These are phyloP conservation scores for Elsinoe batatas DNA, from an alignment of 2,329 filamentous ascomycete species.

Conservation along the genomic window DNA sequence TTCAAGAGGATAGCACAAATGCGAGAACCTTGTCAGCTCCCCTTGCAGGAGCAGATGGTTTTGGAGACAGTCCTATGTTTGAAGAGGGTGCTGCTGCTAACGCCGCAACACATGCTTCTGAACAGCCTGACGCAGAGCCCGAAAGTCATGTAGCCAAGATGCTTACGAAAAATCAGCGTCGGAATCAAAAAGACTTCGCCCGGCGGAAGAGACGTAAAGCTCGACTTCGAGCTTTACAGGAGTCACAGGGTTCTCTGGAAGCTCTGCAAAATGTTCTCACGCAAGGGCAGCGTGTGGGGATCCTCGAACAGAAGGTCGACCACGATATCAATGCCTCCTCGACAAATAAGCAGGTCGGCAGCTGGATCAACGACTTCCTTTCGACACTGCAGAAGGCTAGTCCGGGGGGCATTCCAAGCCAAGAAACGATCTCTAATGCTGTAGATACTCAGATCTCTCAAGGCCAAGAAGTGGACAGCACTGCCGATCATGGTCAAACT, in stretches of 20 bases:
- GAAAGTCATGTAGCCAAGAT: neutral
- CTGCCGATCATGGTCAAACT: neutral
- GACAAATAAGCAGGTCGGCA: neutral
- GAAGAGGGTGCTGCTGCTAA: neutral
- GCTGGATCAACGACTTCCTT: constrained; percentile 1
- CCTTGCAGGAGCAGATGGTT: neutral
- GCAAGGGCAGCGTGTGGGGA: neutral
- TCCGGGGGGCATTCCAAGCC: neutral
- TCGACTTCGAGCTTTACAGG: neutral
- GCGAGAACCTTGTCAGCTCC: neutral
- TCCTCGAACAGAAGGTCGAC: neutral
- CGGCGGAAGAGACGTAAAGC: neutral
- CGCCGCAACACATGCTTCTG: neutral
- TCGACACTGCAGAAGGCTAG: neutral
- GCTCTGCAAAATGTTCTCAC: neutral
- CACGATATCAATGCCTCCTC: neutral
- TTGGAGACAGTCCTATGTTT: neutral
- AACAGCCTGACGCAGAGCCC: neutral
- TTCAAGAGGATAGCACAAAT: neutral
- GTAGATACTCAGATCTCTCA: neutral
- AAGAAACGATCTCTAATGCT: neutral
- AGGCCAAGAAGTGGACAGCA: neutral
- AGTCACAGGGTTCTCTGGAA: neutral
- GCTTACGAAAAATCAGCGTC: neutral
- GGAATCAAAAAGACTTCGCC: neutral